Evolutionary conservation across 164 flowering plant genomes (phyloP).

Genomic region (Taxillus chinensis): DNA sequence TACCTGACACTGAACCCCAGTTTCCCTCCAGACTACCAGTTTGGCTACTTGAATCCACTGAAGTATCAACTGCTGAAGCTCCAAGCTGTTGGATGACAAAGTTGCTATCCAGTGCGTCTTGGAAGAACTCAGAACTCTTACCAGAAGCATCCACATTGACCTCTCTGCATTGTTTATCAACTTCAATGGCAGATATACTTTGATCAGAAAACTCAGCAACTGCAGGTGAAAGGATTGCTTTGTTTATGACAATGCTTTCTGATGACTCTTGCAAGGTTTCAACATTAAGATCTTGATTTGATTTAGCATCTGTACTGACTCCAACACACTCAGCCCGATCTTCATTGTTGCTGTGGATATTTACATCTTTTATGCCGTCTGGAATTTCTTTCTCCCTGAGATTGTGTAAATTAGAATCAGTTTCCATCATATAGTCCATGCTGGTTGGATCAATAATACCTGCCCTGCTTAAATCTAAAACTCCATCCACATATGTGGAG

Average conservation of each 20-base stretch:
- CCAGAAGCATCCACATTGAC: conserved; percentile 13
- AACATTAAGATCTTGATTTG: conserved; percentile 4
- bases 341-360: conserved; percentile 5
- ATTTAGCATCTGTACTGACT: conserved; percentile 6
- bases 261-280: conserved; percentile 6
- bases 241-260: conserved; percentile 6
- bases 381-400: conserved; percentile 3
- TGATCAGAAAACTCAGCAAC: conserved; percentile 1
- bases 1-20: conserved; percentile 88
- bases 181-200: conserved; percentile 12
- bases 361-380: conserved; percentile 12
- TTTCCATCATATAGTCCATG: neutral
- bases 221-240: conserved; percentile 9
- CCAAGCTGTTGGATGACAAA: conserved; percentile 16
- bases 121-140: conserved; percentile 9
- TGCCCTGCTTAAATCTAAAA: conserved; percentile 8
- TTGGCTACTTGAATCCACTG: conserved; percentile 42
- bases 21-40: conserved; percentile 56
- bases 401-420: conserved; percentile 5
- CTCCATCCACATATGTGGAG: neutral
- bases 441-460: neutral
- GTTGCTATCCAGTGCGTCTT: conserved; percentile 18
- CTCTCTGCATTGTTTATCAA: conserved; percentile 4
- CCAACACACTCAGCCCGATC: conserved; percentile 6
- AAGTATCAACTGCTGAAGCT: conserved; percentile 27